phyloP scores from a whole-genome alignment of 23 red algal species.

The Gracilaria caudata region DNA sequence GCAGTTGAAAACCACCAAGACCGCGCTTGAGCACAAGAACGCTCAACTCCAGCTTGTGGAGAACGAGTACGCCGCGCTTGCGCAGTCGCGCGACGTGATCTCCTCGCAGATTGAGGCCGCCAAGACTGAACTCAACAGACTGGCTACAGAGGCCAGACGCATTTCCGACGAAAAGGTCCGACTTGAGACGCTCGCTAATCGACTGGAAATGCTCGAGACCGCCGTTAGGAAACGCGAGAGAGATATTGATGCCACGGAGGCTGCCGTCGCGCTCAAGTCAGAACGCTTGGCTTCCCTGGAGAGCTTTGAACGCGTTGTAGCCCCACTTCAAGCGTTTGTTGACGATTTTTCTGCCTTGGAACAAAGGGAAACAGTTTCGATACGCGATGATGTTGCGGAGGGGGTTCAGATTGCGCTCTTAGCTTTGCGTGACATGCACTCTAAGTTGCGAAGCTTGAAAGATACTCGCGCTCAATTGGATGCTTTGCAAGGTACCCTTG shows the following conservation, averaged over 20 bases:
- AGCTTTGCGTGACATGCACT: slow-evolving; percentile 10
- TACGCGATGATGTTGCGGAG: slow-evolving; percentile 26
- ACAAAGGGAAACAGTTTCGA: not conserved
- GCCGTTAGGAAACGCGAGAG: slow-evolving; percentile 21
- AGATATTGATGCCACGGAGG: slow-evolving; percentile 14
- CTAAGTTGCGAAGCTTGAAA: not conserved
- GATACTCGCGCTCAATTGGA: slow-evolving; percentile 22
- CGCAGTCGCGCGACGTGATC: not conserved
- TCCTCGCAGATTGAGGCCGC: slow-evolving; percentile 7
- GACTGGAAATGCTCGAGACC: slow-evolving; percentile 5
- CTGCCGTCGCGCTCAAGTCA: slow-evolving; percentile 19
- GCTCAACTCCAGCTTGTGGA: slow-evolving; percentile 12
- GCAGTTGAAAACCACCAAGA: slow-evolving; percentile 12
- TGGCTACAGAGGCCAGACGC: slow-evolving; percentile 13
- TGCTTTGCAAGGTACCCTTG: slow-evolving; percentile 7
- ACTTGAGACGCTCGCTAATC: slow-evolving; percentile 11
- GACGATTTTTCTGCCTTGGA: slow-evolving; percentile 38
- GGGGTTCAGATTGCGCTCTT: slow-evolving; percentile 19
- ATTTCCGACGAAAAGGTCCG: slow-evolving; percentile 18
- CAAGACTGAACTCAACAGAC: not conserved
- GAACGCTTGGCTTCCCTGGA: slow-evolving; percentile 12
- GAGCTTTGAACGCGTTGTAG: slow-evolving; percentile 39
- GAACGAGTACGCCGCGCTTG: slow-evolving; percentile 19
- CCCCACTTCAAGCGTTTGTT: slow-evolving; percentile 34
- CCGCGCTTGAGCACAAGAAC: slow-evolving; percentile 21